Base-by-base conservation (phyloP, 768 basidiomycete species). In the Rickenella mellea region DNA sequence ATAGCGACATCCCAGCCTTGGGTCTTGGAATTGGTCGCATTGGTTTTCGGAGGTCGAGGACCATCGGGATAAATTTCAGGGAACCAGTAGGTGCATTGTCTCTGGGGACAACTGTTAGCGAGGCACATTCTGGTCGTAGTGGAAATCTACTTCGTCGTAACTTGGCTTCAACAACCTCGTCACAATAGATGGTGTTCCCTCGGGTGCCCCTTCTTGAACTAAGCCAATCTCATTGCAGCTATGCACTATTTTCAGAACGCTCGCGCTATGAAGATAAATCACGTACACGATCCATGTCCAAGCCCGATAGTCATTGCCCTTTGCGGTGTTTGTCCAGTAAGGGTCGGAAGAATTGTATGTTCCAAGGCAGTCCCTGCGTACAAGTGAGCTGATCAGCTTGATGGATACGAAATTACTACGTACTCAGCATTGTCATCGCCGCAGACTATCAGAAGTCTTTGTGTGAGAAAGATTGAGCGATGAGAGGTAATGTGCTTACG, bases 221-320 rank as follows among this genome's bases (percentile, higher is more conserved):
- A 46, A 82, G 24, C 83, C 83, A 1, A 85, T 68, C 60, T 85
- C 72, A 50, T 80, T 83, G 53, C 83, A 85, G 5, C 79, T 81
- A 31, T 19, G 15, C 42, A 37, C 17, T 45, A 12, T 30, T 36
- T 14, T 19, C 10, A 17, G 24, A 15, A 36, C 9, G 33, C 19
- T 9, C 15, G 3, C 4, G 11, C 15, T 10, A 14, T 19, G 10
- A 5, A 19, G 33, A 11, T 9, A 36, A 19, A 36, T 19, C 14
- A 46, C 61, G 15, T 43, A 65, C 78, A 78, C 72, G 51, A 82
- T 74, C 83, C 83, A 85, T 43, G 63, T 58, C 82, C 83, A 87
- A 2, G 83, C 82, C 17, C 83, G 71, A 4, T 45, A 48, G 0
- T 64, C 44, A 45, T 85, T 76, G 55, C 82, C 62, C 27, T 84